Conservation (phyloP, 441 rosid genomes). For the Croton setiger region DNA sequence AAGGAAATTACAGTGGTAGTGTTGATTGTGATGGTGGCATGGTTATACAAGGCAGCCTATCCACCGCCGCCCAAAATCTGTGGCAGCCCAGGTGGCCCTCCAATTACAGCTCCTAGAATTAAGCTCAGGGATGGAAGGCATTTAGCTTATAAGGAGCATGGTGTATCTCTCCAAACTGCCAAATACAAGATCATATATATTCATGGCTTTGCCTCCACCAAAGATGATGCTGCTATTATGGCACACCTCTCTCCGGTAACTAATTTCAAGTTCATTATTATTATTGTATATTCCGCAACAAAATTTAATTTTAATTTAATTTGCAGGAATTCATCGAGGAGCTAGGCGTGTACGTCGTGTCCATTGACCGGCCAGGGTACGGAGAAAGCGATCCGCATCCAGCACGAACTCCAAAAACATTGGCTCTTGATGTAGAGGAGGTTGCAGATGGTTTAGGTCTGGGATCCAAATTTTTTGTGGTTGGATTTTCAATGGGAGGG, state of each 20-base stretch:
- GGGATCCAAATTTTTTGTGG: constrained; percentile 48
- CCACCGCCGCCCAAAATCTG: constrained; percentile 51
- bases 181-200: constrained; percentile 44
- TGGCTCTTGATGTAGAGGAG: constrained; percentile 66
- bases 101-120: constrained; percentile 55
- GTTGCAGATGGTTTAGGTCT: constrained; percentile 54
- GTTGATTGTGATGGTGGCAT: constrained; percentile 47
- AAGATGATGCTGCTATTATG: constrained; percentile 31
- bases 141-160: constrained; percentile 60
- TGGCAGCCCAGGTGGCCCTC: constrained; percentile 47
- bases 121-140: constrained; percentile 81
- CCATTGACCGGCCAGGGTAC: constrained; percentile 68
- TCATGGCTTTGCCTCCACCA: constrained; percentile 53
- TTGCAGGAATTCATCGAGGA: constrained; percentile 56
- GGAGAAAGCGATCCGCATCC: constrained; percentile 76
- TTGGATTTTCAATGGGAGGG: constrained; percentile 71
- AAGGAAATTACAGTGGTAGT: constrained; percentile 27
- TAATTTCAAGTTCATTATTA: neutral
- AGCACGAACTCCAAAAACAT: constrained; percentile 46
- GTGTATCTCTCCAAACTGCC: constrained; percentile 48
- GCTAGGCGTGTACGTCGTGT: constrained; percentile 41
- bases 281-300: too few relatives aligned
- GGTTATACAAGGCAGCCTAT: constrained; percentile 47
- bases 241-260: constrained; percentile 37
- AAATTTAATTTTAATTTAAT: neutral